Conservation (phyloP, 2,329 filamentous ascomycete genomes). For the Akanthomyces uredinophilus region DNA sequence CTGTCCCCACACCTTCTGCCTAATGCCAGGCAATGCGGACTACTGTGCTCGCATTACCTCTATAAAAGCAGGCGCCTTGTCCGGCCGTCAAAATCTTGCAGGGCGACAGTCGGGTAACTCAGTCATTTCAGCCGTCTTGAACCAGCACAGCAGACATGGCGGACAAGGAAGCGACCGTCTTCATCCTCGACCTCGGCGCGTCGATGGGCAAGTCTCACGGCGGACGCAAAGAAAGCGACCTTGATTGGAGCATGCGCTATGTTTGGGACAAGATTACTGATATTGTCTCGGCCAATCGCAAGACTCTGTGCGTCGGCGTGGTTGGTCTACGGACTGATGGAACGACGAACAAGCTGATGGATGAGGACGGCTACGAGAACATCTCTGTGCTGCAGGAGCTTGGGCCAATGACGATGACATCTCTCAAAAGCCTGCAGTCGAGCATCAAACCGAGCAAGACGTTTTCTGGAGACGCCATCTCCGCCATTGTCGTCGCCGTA, state of each 20-base stretch:
- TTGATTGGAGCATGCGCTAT: slow-evolving; percentile 87
- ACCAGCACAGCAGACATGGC: slow-evolving; percentile 57
- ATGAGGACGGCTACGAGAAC: slow-evolving; percentile 71
- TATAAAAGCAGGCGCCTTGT: slow-evolving; percentile 2
- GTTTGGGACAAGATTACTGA: slow-evolving; percentile 85
- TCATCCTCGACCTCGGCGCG: slow-evolving; percentile 79
- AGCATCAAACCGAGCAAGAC: slow-evolving; percentile 64
- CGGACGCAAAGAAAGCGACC: slow-evolving; percentile 70
- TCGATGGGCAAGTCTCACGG: slow-evolving; percentile 73
- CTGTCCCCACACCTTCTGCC: slow-evolving; percentile 14
- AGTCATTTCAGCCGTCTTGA: not conserved
- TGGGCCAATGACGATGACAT: slow-evolving; percentile 56
- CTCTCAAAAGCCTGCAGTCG: slow-evolving; percentile 60
- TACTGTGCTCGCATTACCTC: not conserved
- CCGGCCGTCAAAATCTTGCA: not conserved
- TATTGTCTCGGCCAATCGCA: slow-evolving; percentile 61
- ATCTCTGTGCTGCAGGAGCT: slow-evolving; percentile 74
- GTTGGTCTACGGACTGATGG: slow-evolving; percentile 77
- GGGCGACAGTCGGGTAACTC: not conserved
- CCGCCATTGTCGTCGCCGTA: slow-evolving; percentile 78
- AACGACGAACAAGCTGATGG: slow-evolving; percentile 62
- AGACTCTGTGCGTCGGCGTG: slow-evolving; percentile 68
- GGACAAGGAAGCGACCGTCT: slow-evolving; percentile 88
- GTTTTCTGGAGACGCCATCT: slow-evolving; percentile 74
- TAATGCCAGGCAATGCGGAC: slow-evolving; percentile 2